Conservation (phyloP, 495 filamentous ascomycete species). For the Ramalina intermedia region DNA sequence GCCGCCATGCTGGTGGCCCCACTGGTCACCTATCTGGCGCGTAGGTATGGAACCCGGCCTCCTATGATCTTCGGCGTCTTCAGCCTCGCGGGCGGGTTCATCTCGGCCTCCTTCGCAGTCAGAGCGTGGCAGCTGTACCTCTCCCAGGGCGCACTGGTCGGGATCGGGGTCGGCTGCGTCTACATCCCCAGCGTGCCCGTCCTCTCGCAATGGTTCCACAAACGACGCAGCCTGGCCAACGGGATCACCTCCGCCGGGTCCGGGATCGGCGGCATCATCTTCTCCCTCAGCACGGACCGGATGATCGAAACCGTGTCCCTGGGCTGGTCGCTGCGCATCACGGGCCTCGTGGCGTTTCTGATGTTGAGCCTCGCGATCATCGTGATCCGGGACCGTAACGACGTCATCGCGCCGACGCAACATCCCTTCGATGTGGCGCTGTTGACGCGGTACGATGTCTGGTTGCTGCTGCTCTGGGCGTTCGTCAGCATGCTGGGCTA, state of each 20-base stretch:
- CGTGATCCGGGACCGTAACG: constrained; percentile 29
- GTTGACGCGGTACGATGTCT: constrained; percentile 26
- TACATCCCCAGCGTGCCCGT: constrained; percentile 32
- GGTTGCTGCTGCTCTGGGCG: constrained; percentile 29
- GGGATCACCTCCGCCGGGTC: constrained; percentile 34
- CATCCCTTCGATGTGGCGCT: constrained; percentile 22
- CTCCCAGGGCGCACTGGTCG: constrained; percentile 34
- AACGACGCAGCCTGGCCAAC: constrained; percentile 31
- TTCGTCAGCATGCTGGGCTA: constrained; percentile 37
- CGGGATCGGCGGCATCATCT: constrained; percentile 37
- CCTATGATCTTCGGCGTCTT: constrained; percentile 29
- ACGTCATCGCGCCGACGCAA: constrained; percentile 20
- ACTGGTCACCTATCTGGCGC: constrained; percentile 25
- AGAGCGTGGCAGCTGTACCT: constrained; percentile 39
- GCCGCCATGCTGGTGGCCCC: constrained; percentile 34
- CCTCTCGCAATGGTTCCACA: constrained; percentile 38
- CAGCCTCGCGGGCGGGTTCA: constrained; percentile 25
- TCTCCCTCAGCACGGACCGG: constrained; percentile 28
- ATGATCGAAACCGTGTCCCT: constrained; percentile 32
- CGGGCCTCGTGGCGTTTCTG: constrained; percentile 29
- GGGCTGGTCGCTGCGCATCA: constrained; percentile 35
- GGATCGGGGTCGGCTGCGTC: constrained; percentile 37
- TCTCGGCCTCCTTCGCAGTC: constrained; percentile 32
- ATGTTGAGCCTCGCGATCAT: constrained; percentile 27
- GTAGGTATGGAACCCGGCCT: constrained; percentile 23